Percentiles rank a stretch among this genome's conserved stretches.
These are phyloP conservation scores for Globisporangium yorkense DNA, from an alignment of 352 stramenopile species.

Conservation along the genomic window DNA sequence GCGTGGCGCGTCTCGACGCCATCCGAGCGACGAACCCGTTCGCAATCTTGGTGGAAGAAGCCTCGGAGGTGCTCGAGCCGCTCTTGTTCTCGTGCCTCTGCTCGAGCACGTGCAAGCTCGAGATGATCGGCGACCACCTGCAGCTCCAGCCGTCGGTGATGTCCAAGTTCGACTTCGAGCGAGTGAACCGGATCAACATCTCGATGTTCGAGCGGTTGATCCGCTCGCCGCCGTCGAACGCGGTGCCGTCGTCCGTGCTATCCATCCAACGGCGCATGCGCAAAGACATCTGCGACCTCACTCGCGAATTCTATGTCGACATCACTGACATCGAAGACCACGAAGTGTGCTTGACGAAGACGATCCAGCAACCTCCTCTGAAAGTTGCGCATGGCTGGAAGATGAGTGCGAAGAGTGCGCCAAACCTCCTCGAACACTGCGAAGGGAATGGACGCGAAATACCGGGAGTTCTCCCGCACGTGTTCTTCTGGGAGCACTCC, in stretches of 20 bases:
- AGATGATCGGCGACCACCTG: slow-evolving; percentile 89
- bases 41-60: slow-evolving; percentile 83
- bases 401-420: background rate
- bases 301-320: slow-evolving; percentile 70
- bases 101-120: slow-evolving; percentile 77
- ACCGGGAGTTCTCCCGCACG: slow-evolving; percentile 60
- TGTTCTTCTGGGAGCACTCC: slow-evolving; percentile 85
- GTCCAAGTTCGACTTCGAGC: slow-evolving; percentile 80
- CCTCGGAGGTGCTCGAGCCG: slow-evolving; percentile 84
- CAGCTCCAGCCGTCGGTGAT: slow-evolving; percentile 83
- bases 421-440: slow-evolving; percentile 14
- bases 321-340: slow-evolving; percentile 85
- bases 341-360: slow-evolving; percentile 47
- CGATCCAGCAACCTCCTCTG: slow-evolving; percentile 19
- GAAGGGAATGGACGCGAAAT: slow-evolving; percentile 67
- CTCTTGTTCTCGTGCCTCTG: slow-evolving; percentile 82
- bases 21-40: slow-evolving; percentile 84
- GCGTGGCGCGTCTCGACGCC: slow-evolving; percentile 71
- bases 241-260: slow-evolving; percentile 70
- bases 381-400: slow-evolving; percentile 1
- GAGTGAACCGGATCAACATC: slow-evolving; percentile 84
- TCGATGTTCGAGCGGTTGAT: slow-evolving; percentile 90
- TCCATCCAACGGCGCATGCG: slow-evolving; percentile 88
- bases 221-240: slow-evolving; percentile 44
- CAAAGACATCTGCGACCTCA: slow-evolving; percentile 84